Evolutionary conservation across 352 stramenopile genomes (phyloP), one percentile per base, ranked within the genome.

Genomic region (Pythium grandisporangium): DNA sequence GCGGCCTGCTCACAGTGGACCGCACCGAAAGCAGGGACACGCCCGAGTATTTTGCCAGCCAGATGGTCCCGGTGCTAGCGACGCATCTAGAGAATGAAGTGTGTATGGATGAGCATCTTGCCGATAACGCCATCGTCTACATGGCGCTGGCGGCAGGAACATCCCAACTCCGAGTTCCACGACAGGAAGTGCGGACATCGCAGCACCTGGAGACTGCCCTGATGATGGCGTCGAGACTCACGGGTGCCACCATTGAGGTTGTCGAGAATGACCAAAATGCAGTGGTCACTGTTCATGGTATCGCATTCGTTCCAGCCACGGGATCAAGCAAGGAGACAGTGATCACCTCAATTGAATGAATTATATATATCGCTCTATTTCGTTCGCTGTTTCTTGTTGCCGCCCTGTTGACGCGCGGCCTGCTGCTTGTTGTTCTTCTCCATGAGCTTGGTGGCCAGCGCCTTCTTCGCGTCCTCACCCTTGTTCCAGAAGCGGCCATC

Each of bases 401-500:
- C 32, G 29, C n/a, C n/a, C n/a, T n/a, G n/a, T n/a, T n/a, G n/a
- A n/a, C 39, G 29, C 17, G 29, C 29, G n/a, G 36, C 24, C 42
- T 42, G 23, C 13, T 13, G 20, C 20, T 13, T 36, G 38, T 78
- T 73, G 40, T 60, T 59, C 53, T 83, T 72, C 43, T 73, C 58
- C 30, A 78, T 87, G 32, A 89, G 65, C 55, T 82, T 86, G 54
- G 83, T 87, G 36, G 69, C 78, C 19, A 92, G 55, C 37, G 70
- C 80, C 45, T 78, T 75, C 57, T 93, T 93, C 21, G 71, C 74
- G 42, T 89, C 80, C 34, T 93, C 75, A n/a, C 66, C 75, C 62
- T 95, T 94, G 53, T 53, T 84, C 79, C 81, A 95, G 51, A 90
- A 89, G 50, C 81, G 74, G 8, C 86, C 86, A 24, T 96, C 78